Evolutionary conservation across 179 eudicot species (phyloP).

Genomic region (Actinidia arguta): DNA sequence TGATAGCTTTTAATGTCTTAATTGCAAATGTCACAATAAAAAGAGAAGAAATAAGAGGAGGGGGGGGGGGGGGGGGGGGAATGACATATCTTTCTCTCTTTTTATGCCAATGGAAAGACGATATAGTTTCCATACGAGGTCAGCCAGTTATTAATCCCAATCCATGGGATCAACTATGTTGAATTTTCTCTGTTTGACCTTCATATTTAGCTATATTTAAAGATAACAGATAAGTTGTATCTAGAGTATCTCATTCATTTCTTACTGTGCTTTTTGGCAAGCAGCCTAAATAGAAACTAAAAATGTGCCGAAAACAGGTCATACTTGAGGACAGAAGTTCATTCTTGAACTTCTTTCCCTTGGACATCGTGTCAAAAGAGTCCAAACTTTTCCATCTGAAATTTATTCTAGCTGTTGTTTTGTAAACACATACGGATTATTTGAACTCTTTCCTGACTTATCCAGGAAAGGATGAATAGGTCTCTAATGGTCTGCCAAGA

Average conservation of each 20-base stretch:
- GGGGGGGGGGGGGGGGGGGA: background rate
- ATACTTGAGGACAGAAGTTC: background rate
- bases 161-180: too few species aligned
- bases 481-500: constrained; percentile 92
- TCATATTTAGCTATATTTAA: background rate
- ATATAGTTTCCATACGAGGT: too few species aligned
- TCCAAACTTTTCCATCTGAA: background rate
- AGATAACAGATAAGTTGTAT: background rate
- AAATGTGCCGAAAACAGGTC: too few species aligned
- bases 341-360: background rate
- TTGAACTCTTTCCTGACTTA: constrained; percentile 12
- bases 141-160: background rate
- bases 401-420: background rate
- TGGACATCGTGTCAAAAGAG: too few species aligned
- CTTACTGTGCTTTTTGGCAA: background rate
- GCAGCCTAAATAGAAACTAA: background rate
- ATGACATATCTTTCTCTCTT: too few species aligned
- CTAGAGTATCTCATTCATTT: background rate
- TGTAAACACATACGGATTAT: background rate
- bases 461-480: constrained; percentile 83
- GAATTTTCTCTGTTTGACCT: background rate
- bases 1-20: background rate
- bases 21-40: background rate
- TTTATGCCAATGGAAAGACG: too few species aligned
- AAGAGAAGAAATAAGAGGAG: background rate